A percentile compares a stretch with the other conserved stretches of the same genome.
phyloP scores from a whole-genome alignment of 2,329 filamentous ascomycete genomes.

The Aspergillus proliferans region DNA sequence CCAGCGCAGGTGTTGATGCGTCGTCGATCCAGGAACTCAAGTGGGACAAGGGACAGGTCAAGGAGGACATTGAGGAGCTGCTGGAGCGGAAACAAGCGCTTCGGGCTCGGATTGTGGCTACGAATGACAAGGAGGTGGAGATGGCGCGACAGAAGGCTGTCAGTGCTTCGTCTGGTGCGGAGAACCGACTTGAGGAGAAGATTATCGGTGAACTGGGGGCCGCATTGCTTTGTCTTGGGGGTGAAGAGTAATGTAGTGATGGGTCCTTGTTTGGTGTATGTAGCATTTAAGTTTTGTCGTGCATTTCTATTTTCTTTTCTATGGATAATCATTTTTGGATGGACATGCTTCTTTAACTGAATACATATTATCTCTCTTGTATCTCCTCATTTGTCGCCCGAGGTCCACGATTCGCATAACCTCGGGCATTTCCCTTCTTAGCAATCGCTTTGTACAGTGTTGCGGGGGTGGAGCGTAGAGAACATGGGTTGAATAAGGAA shows the following conservation, averaged over 20 bases:
- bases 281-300: constrained; percentile 1
- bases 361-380: constrained; percentile 2
- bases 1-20: constrained; percentile 53
- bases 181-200: constrained; percentile 68
- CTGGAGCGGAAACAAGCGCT: constrained; percentile 63
- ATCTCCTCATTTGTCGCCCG: neutral
- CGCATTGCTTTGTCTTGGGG: constrained; percentile 39
- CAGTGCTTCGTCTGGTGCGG: constrained; percentile 40
- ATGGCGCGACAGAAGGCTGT: constrained; percentile 44
- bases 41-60: constrained; percentile 66
- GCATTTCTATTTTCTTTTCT: constrained; percentile 7
- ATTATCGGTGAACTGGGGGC: constrained; percentile 63
- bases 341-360: too few species aligned
- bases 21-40: constrained; percentile 63
- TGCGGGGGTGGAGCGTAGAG: neutral
- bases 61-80: constrained; percentile 81
- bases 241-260: constrained; percentile 26
- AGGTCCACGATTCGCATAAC: neutral
- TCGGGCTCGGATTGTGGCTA: constrained; percentile 65
- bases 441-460: neutral
- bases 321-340: neutral
- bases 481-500: neutral
- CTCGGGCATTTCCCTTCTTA: neutral
- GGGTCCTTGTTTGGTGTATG: constrained; percentile 8
- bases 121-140: constrained; percentile 65